Evolutionary conservation across 1,284 basidiomycete species (phyloP), one percentile per base, ranked within the genome.

Genomic region (Kwoniella shivajii): DNA sequence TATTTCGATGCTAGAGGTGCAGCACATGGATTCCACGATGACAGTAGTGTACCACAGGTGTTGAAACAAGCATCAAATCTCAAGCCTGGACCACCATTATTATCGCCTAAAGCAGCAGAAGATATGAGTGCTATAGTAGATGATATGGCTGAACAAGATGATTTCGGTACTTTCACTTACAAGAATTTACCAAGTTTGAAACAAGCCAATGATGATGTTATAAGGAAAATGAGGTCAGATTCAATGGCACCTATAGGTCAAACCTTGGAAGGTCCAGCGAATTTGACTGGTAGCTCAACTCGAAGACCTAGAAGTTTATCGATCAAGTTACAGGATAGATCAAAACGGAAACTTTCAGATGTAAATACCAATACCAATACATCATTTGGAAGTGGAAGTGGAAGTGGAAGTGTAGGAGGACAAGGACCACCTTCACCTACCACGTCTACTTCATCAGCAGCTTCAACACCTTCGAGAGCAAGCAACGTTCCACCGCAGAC

Each of bases 121-220:
- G 62, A 66, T 11, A 66, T 68, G 66, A 56, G 43, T 18, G 67
- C 78, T 78, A 42, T 83, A 82, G 52, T 62, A 11, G 66, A 69
- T 26, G 69, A 71, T 29, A 84, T 67, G 4, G 49, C 56, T 1
- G 60, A 53, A 11, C 64, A 71, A 24, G 92, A 95, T 66, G 95
- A 98, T 68, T 99, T 99, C 78, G 96, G 96, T 29, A 88, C 92
- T 0, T 99, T 99, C 80, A 93, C 88, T 76, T 99, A 94, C 85
- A 98, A 98, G 83, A 99, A 99, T 71, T 77, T 98, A 45, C 92
- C 93, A 0, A 86, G 98, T 10, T 81, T 99, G 73, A 99, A 99
- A 80, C 93, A 98, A 77, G 93, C 92, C 22, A 99, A 99, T 75
- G 96, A 99, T 77, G 94, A 99, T 74, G 88, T 99, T 64, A 96